Base-by-base conservation (phyloP, 495 filamentous ascomycete genomes). In the Chaetomium tenue region DNA sequence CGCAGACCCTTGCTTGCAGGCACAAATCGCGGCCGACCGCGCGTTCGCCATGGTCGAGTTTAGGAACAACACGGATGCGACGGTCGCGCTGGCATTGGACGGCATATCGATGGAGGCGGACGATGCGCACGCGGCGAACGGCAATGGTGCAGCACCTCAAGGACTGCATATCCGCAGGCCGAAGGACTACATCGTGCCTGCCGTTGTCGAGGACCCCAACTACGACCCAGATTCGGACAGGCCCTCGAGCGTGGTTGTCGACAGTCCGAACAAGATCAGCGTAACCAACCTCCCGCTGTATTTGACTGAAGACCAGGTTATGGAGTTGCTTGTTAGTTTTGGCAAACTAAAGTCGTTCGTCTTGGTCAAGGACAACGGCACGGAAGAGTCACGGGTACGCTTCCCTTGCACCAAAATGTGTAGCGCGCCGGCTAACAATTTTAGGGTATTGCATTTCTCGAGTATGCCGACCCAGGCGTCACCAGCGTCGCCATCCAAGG, bases 141-240 rank as follows among this genome's bases (percentile, higher is more conserved):
- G 83, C 13, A 84, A 87, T 66, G 85, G 85, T 12, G 78, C 73
- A 25, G 72, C 62, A 9, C 62, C 78, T 0, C 74, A 76, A 58
- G 92, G 91, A 3, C 82, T 99, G 58, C 84, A 89, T 44, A 91
- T 99, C 65, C 88, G 89, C 60, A 85, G 94, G 48, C 94, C 94
- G 11, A 97, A 95, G 78, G 95, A 99, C 74, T 99, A 99, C 76
- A 97, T 99, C 73, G 91, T 94, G 28, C 95, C 94, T 28, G 86
- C 88, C 40, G 79, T 87, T 42, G 81, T 84, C n/a, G 90, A 92
- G 58, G 90, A 94, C 16, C 82, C 86, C 28, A 84, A 89, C 44
- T 86, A 87, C 68, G 87, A 92, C 73, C 89, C 89, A 60, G 93
- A 89, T 16, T 74, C 74, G 8, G 66, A 72, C 26, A 84, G 88